These are phyloP conservation scores for Pseudisothecium myosuroides DNA, from an alignment of 225 moss, liverwort and hornwort species.

Conservation along the genomic window DNA sequence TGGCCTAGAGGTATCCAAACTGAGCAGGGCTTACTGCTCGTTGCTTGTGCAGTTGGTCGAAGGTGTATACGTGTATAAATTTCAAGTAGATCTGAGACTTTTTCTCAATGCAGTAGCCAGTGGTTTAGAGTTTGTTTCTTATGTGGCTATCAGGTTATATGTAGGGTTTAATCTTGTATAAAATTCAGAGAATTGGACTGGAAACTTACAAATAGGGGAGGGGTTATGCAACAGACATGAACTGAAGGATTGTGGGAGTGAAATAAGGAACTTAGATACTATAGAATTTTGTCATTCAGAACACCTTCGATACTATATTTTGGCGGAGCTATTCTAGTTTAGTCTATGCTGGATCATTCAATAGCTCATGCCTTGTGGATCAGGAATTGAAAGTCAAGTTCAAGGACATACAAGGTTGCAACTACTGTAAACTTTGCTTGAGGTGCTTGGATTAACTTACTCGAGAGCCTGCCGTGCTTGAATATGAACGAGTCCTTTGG, in stretches of 20 bases:
- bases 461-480: neutral
- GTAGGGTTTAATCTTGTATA: conserved; percentile 6
- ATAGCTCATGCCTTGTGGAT: neutral
- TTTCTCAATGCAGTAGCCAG: neutral
- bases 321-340: neutral
- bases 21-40: neutral
- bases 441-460: neutral
- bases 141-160: neutral
- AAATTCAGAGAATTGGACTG: neutral
- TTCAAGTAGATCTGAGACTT: neutral
- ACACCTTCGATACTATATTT: neutral
- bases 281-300: neutral
- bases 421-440: neutral
- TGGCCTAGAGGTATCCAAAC: neutral
- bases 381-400: neutral
- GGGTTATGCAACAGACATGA: neutral
- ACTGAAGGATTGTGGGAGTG: neutral
- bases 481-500: neutral
- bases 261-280: neutral
- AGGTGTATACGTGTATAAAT: neutral
- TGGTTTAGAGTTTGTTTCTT: neutral
- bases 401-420: neutral
- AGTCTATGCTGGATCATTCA: neutral
- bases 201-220: neutral
- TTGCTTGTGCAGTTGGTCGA: conserved; percentile 4